These are phyloP conservation scores for Metschnikowia cerradonensis DNA, from an alignment of 805 yeast genomes.

Conservation along the genomic window DNA sequence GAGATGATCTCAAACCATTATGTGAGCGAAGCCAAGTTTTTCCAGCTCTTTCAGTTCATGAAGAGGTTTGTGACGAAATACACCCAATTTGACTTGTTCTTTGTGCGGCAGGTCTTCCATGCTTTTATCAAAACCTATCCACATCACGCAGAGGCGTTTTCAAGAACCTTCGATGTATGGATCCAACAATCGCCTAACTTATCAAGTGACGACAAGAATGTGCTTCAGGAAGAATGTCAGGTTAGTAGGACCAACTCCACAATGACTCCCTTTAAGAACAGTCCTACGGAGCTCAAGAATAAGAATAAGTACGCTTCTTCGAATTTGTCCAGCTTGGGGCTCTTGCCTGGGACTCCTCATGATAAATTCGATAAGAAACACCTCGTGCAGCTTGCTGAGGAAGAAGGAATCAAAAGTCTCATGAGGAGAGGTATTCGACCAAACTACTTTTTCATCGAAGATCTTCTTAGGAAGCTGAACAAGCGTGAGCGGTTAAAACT, in stretches of 20 bases:
- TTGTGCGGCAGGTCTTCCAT: constrained; percentile 24
- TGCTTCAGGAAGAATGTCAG: constrained; percentile 14
- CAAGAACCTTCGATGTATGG: constrained; percentile 19
- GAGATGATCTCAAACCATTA: constrained; percentile 26
- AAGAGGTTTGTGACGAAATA: constrained; percentile 14
- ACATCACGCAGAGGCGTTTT: constrained; percentile 24
- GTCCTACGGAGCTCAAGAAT: constrained; percentile 13
- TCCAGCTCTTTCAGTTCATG: constrained; percentile 26
- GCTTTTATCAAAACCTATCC: constrained; percentile 34
- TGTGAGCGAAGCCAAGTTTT: constrained; percentile 24
- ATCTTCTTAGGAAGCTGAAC: constrained; percentile 28
- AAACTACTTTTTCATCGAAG: constrained; percentile 28
- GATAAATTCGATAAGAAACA: constrained; percentile 15
- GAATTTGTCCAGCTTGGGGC: constrained; percentile 22
- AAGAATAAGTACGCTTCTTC: constrained; percentile 23
- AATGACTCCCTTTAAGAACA: constrained; percentile 24
- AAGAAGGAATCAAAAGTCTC: constrained; percentile 31
- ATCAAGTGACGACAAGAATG: constrained; percentile 10
- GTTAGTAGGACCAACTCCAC: constrained; percentile 23
- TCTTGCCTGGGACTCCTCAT: constrained; percentile 10
- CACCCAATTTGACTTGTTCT: constrained; percentile 21
- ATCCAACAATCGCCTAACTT: constrained; percentile 11
- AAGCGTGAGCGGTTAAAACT: constrained; percentile 14
- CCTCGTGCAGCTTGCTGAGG: constrained; percentile 29
- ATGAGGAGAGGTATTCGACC: constrained; percentile 36